Percentiles rank a stretch among this genome's conserved stretches.
Conservation (phyloP, 164 flowering plant species). For the Pachysandra terminalis region DNA sequence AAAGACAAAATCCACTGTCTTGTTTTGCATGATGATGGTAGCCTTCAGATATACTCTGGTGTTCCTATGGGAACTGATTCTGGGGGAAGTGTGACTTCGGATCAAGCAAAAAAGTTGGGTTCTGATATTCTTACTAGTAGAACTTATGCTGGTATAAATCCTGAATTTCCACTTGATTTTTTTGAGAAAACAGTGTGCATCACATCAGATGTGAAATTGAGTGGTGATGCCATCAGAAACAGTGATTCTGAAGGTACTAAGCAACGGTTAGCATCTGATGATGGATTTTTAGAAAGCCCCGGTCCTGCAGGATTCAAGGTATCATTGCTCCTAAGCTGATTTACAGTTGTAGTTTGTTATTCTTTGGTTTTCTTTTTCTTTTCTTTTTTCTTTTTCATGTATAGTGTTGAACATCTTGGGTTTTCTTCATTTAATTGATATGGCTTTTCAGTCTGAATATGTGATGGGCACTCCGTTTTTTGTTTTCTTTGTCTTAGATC, state of each 20-base stretch:
- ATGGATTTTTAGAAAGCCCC: constrained; percentile 90
- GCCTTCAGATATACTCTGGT: constrained; percentile 96
- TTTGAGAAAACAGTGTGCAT: constrained; percentile 96
- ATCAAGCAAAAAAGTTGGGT: constrained; percentile 85
- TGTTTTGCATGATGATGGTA: constrained; percentile 95
- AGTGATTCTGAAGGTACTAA: constrained; percentile 93
- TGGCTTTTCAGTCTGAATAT: too few species aligned
- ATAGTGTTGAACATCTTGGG: too few species aligned
- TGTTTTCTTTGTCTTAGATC: too few species aligned
- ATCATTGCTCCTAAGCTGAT: constrained; percentile 9
- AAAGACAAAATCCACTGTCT: constrained; percentile 88
- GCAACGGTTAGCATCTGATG: constrained; percentile 88
- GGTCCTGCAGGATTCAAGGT: constrained; percentile 90
- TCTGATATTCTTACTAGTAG: constrained; percentile 75
- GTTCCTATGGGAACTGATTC: constrained; percentile 60
- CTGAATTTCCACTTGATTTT: constrained; percentile 99
- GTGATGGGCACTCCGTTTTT: too few species aligned
- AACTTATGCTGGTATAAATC: constrained; percentile 69
- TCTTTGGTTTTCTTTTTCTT: too few species aligned
- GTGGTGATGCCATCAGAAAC: constrained; percentile 92
- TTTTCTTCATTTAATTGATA: too few species aligned
- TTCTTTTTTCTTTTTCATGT: too few species aligned
- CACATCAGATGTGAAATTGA: constrained; percentile 86
- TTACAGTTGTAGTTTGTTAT: not conserved
- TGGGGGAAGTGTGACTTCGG: constrained; percentile 45